These are phyloP conservation scores for Blastobotrys serpentis DNA, from an alignment of 1,139 yeast species.

Conservation along the genomic window DNA sequence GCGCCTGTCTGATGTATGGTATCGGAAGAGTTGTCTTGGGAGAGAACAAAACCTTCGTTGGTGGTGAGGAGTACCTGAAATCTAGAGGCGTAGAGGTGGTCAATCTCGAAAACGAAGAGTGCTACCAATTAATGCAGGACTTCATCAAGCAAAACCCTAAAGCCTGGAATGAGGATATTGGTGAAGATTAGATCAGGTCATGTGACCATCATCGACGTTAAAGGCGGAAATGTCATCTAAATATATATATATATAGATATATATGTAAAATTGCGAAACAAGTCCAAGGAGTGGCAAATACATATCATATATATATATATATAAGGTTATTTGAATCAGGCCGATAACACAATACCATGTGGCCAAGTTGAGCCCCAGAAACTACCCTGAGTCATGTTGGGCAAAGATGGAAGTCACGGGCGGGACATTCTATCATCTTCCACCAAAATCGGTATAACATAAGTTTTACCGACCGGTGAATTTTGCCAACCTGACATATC, in stretches of 20 bases:
- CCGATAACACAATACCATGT: not conserved
- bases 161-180: constrained; percentile 91
- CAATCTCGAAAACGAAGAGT: constrained; percentile 62
- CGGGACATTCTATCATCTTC: constrained; percentile 5
- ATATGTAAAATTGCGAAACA: too few relatives aligned
- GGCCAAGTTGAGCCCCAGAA: not conserved
- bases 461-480: not conserved
- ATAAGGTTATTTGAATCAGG: not conserved
- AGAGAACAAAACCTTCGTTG: constrained; percentile 75
- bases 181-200: constrained; percentile 38
- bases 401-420: too few relatives aligned
- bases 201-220: not conserved
- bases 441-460: constrained; percentile 1
- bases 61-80: constrained; percentile 70
- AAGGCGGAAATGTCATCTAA: too few relatives aligned
- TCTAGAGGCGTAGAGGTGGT: constrained; percentile 72
- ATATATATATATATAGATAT: too few relatives aligned
- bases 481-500: constrained; percentile 7
- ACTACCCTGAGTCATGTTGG: too few relatives aligned
- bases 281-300: too few relatives aligned
- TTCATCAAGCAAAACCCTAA: constrained; percentile 76
- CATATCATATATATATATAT: not conserved
- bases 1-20: constrained; percentile 87
- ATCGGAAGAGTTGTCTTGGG: constrained; percentile 83
- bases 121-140: constrained; percentile 69